Evolutionary conservation across 2,329 filamentous ascomycete species (phyloP).

Genomic region (Ceratocystis cubensis): DNA sequence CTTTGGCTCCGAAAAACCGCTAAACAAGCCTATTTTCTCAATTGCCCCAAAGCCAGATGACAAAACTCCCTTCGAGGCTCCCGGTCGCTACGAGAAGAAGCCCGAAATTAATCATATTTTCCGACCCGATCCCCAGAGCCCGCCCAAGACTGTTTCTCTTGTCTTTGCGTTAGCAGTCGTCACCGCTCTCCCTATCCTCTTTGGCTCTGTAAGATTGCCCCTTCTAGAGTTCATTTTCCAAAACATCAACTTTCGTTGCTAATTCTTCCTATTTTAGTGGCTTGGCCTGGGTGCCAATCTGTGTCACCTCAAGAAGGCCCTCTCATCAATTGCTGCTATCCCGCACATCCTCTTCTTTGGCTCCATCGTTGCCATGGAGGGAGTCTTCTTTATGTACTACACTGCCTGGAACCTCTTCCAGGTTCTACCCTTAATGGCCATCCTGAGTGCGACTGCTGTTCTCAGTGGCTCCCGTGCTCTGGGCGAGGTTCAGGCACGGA

Average conservation of each 20-base stretch:
- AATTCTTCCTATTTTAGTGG: conserved; percentile 47
- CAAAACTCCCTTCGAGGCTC: conserved; percentile 49
- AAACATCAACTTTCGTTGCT: not conserved
- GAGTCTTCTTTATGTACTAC: conserved; percentile 91
- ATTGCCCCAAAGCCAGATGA: conserved; percentile 54
- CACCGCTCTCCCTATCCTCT: conserved; percentile 59
- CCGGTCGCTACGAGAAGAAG: conserved; percentile 71
- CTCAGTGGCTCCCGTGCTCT: conserved; percentile 82
- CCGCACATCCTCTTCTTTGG: conserved; percentile 77
- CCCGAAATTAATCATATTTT: conserved; percentile 87
- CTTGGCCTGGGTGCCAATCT: conserved; percentile 69
- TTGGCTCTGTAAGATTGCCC: conserved; percentile 48
- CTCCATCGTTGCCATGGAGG: conserved; percentile 77
- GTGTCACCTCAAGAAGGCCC: conserved; percentile 61
- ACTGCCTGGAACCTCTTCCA: conserved; percentile 85
- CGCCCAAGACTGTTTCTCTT: conserved; percentile 65
- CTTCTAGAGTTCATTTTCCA: not conserved
- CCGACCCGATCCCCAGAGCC: conserved; percentile 64
- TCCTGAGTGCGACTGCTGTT: conserved; percentile 60
- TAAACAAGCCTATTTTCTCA: conserved; percentile 60
- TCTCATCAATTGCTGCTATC: conserved; percentile 59
- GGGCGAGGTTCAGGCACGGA: conserved; percentile 80
- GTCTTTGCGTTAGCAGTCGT: conserved; percentile 63
- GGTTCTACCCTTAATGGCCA: conserved; percentile 58
- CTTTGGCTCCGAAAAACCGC: conserved; percentile 61